Evolutionary conservation across 2,329 filamentous ascomycete genomes (phyloP).

Genomic region (Neonectria ditissima): DNA sequence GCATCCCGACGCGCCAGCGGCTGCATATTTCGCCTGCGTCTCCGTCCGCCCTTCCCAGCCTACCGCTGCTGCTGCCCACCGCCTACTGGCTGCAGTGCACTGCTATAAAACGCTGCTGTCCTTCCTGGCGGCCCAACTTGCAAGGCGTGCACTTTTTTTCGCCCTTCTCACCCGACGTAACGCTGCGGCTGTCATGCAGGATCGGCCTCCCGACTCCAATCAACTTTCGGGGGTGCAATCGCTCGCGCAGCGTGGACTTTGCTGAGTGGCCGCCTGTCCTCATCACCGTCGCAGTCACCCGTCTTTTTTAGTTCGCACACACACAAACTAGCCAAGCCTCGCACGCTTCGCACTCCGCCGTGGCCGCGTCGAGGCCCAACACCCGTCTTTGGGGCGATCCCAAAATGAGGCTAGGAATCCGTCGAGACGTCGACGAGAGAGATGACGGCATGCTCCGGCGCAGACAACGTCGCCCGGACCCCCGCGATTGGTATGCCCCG

Average conservation of each 20-base stretch:
- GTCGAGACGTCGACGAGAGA: slow-evolving; percentile 47
- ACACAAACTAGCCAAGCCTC: slow-evolving; percentile 37
- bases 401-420: slow-evolving; percentile 49
- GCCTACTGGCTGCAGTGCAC: not conserved
- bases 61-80: not conserved
- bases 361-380: slow-evolving; percentile 45
- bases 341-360: slow-evolving; percentile 26
- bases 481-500: slow-evolving; percentile 44
- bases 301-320: slow-evolving; percentile 31
- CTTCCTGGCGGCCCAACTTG: slow-evolving; percentile 44
- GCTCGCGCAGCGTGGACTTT: slow-evolving; percentile 45
- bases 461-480: slow-evolving; percentile 41
- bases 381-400: slow-evolving; percentile 36
- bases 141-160: slow-evolving; percentile 39
- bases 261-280: slow-evolving; percentile 43
- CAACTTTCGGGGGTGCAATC: slow-evolving; percentile 42
- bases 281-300: slow-evolving; percentile 37
- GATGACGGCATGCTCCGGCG: slow-evolving; percentile 44
- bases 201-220: slow-evolving; percentile 46
- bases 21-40: not conserved
- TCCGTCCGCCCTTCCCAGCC: not conserved
- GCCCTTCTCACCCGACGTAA: slow-evolving; percentile 44
- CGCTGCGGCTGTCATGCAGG: slow-evolving; percentile 48
- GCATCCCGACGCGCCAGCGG: not conserved
- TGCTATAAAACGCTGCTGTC: slow-evolving; percentile 25